Evolutionary conservation across 768 basidiomycete genomes (phyloP).

Genomic region (Lactarius evosmus): DNA sequence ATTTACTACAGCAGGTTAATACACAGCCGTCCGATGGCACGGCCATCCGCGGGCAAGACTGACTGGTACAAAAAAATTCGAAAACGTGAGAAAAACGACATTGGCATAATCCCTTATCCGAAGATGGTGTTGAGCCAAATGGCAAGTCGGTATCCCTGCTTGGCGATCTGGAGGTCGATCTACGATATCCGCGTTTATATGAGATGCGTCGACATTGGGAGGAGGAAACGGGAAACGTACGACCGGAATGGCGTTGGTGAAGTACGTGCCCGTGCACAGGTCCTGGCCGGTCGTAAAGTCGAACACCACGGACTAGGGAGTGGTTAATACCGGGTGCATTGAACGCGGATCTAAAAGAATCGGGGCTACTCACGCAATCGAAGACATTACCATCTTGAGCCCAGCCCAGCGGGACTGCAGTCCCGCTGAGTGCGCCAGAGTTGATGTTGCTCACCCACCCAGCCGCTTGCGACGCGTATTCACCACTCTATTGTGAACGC

Average conservation of each 20-base stretch:
- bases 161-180: constrained; percentile 35
- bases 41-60: neutral
- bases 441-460: constrained; percentile 34
- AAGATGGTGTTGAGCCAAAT: constrained; percentile 31
- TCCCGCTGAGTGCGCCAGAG: constrained; percentile 32
- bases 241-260: constrained; percentile 29
- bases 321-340: neutral
- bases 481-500: constrained; percentile 29
- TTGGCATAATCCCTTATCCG: constrained; percentile 7
- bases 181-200: constrained; percentile 4
- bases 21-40: neutral
- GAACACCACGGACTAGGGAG: constrained; percentile 30
- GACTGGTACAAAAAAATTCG: neutral
- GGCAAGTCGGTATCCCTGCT: constrained; percentile 32
- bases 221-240: constrained; percentile 14
- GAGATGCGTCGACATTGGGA: neutral
- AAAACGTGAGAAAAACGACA: neutral
- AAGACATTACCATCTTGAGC: constrained; percentile 33
- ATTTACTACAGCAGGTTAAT: neutral
- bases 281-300: constrained; percentile 30
- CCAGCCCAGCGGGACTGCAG: constrained; percentile 35
- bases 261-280: constrained; percentile 32
- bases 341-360: neutral
- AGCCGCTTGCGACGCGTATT: constrained; percentile 29
- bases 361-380: constrained; percentile 32